These are phyloP conservation scores for Fusarium continuum DNA, from an alignment of 2,329 filamentous ascomycete genomes.

Conservation along the genomic window DNA sequence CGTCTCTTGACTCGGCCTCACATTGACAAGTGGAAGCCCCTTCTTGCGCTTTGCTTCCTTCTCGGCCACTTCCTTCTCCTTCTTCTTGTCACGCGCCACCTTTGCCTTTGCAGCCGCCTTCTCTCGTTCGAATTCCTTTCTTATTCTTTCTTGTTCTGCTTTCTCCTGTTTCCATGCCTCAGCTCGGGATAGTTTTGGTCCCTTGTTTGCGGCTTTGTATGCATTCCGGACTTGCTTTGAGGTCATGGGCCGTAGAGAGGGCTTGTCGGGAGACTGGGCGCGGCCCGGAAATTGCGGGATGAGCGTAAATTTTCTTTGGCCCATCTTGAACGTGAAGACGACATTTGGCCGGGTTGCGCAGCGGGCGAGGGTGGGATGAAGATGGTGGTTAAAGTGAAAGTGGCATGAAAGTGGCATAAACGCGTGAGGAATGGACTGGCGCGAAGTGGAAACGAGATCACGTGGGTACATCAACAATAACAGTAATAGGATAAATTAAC, in stretches of 20 bases:
- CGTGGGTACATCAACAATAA: constrained; percentile 31
- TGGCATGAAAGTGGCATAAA: background rate
- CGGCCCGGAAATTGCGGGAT: constrained; percentile 48
- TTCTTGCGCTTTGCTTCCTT: constrained; percentile 60
- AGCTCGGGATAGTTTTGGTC: constrained; percentile 52
- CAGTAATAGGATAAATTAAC: background rate
- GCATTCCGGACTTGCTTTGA: constrained; percentile 54
- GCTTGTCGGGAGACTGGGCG: constrained; percentile 27
- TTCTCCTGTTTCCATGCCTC: constrained; percentile 53
- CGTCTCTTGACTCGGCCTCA: constrained; percentile 65
- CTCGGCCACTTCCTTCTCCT: constrained; percentile 61
- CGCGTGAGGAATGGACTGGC: constrained; percentile 27
- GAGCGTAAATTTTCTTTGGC: constrained; percentile 57
- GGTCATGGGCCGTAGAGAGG: constrained; percentile 50
- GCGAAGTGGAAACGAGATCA: constrained; percentile 43
- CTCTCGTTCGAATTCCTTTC: constrained; percentile 61
- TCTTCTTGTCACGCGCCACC: constrained; percentile 63
- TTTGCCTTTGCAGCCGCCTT: constrained; percentile 59
- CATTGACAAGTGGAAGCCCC: constrained; percentile 63
- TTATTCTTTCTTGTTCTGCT: constrained; percentile 64
- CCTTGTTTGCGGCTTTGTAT: constrained; percentile 49
- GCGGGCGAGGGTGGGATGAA: background rate
- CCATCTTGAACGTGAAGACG: constrained; percentile 43
- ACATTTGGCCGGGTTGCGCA: constrained; percentile 25
- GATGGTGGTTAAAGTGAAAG: background rate